These are phyloP conservation scores for Ascochyta rabiei DNA, from an alignment of 2,329 filamentous ascomycete genomes.

Conservation along the genomic window DNA sequence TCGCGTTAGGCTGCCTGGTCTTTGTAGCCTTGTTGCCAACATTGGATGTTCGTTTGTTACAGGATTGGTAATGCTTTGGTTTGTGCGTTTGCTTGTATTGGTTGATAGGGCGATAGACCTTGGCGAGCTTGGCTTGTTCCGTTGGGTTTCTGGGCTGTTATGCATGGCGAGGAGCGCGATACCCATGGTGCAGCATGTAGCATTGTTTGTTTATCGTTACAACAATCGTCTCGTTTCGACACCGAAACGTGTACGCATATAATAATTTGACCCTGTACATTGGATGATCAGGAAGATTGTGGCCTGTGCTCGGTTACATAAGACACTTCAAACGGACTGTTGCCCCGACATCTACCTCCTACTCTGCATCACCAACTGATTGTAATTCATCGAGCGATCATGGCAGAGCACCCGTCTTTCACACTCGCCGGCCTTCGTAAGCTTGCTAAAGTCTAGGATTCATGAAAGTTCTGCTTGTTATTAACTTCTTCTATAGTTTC, in stretches of 20 bases:
- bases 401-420: slow-evolving; percentile 41
- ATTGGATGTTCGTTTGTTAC: not conserved
- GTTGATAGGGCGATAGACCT: not conserved
- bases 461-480: not conserved
- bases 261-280: not conserved
- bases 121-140: not conserved
- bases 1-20: slow-evolving; percentile 31
- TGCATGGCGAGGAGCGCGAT: slow-evolving; percentile 12
- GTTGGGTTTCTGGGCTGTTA: not conserved
- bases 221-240: not conserved
- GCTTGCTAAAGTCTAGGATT: not conserved
- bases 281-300: not conserved
- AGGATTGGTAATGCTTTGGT: slow-evolving; percentile 6
- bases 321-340: not conserved
- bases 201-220: not conserved
- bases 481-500: slow-evolving; percentile 23
- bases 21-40: slow-evolving; percentile 22
- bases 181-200: slow-evolving; percentile 2
- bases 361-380: not conserved
- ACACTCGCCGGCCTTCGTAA: slow-evolving; percentile 37
- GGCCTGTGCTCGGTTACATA: slow-evolving; percentile 11
- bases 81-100: not conserved
- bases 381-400: slow-evolving; percentile 4
- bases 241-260: not conserved
- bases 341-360: not conserved